Evolutionary conservation across 352 stramenopile species (phyloP), one percentile per base, ranked within the genome.

Genomic region (Phytophthora uliginosa): DNA sequence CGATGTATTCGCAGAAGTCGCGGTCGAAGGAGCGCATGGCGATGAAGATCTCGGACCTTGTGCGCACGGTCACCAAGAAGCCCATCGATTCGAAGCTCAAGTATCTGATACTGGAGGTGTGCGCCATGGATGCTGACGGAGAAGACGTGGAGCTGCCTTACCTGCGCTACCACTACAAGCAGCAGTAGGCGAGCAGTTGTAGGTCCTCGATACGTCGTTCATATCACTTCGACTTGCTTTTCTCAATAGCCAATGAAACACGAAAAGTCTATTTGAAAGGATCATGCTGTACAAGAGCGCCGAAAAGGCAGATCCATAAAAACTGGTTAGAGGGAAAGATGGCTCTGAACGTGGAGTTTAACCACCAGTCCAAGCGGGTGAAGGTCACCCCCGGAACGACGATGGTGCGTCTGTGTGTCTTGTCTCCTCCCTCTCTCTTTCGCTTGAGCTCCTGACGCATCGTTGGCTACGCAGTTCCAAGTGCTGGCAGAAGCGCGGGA

Each of bases 91-190:
- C 85, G 26, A 98, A 97, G 71, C 91, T 99, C 72, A 97, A 99
- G 68, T 99, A 99, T 69, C 83, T 99, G 51, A 98, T 98, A 59
- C 86, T 99, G 33, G 97, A 99, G 80, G 87, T 99, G 13, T 99
- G 98, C 79, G 94, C 94, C n/a, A 98, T 97, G 69, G 97, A 99
- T 74, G 86, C 92, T 34, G 96, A 99, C 6, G 96, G 95, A 59
- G 97, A 99, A 78, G 97, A 99, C 60, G 86, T 99, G 47, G 97
- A 99, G 72, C 76, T 99, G 33, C 97, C 97, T 2, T 99, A 99
- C 82, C 83, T 99, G 59, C 89, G 93, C 54, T 97, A 95, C 81
- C 89, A 93, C 73, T 94, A 90, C 77, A 88, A 82, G 61, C 73
- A 86, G 61, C 78, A 83, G 64, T 74, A 63, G 48, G 28, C 47